Evolutionary conservation across 768 basidiomycete species (phyloP).

Genomic region (Collybia mongolica): DNA sequence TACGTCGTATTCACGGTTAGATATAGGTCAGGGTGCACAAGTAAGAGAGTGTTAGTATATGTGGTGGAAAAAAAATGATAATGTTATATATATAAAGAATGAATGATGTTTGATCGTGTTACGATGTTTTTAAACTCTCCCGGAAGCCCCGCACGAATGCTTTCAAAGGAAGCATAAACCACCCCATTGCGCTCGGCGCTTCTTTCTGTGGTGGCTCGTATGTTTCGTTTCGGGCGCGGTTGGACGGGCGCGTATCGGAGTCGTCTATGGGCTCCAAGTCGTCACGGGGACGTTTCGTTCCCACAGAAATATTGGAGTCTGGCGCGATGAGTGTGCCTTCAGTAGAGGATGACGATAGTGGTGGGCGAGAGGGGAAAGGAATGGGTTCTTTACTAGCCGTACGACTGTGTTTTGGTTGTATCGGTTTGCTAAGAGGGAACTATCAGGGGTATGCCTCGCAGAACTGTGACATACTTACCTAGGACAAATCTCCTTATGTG

Average conservation of each 20-base stretch:
- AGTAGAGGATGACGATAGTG: constrained; percentile 30
- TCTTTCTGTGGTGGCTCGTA: constrained; percentile 45
- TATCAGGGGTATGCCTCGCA: neutral
- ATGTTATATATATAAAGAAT: constrained; percentile 1
- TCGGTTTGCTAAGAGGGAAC: neutral
- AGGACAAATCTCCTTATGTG: constrained; percentile 55
- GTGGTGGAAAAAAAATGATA: neutral
- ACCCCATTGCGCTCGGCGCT: constrained; percentile 47
- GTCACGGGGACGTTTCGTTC: constrained; percentile 46
- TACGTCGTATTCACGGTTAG: too few relatives aligned
- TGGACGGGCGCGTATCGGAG: constrained; percentile 40
- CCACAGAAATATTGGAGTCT: constrained; percentile 22
- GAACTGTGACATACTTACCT: constrained; percentile 8
- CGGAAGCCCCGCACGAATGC: constrained; percentile 69
- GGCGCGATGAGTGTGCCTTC: constrained; percentile 33
- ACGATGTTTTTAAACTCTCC: constrained; percentile 43
- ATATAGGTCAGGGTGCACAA: too few relatives aligned
- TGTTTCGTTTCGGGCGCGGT: constrained; percentile 50
- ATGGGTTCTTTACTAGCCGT: constrained; percentile 8
- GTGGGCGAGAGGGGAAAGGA: constrained; percentile 14
- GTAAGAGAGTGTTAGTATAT: too few relatives aligned
- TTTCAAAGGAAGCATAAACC: constrained; percentile 62
- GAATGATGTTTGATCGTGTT: constrained; percentile 8
- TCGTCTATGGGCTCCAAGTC: constrained; percentile 23
- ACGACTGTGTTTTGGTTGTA: constrained; percentile 5